These are phyloP conservation scores for Candida verbasci DNA, from an alignment of 805 yeast species.

Conservation along the genomic window DNA sequence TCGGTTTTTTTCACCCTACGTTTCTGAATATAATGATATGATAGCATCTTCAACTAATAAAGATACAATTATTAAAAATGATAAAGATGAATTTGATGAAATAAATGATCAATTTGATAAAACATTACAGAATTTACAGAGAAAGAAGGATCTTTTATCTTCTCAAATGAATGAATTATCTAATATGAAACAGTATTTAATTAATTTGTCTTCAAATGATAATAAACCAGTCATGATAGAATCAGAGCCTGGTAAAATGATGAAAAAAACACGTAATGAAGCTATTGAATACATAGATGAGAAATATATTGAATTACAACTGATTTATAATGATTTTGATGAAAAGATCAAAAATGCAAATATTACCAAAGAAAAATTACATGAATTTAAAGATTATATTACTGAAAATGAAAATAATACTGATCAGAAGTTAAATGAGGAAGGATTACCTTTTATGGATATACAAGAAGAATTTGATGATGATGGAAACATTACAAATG, in stretches of 20 bases:
- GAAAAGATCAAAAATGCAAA: slow-evolving; percentile 37
- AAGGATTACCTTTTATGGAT: slow-evolving; percentile 68
- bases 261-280: slow-evolving; percentile 22
- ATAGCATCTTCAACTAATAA: too few species aligned
- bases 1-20: too few species aligned
- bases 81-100: background rate
- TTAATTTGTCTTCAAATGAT: background rate
- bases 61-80: background rate
- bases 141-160: slow-evolving; percentile 1
- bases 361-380: slow-evolving; percentile 23
- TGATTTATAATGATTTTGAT: slow-evolving; percentile 39
- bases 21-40: too few species aligned
- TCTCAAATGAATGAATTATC: slow-evolving; percentile 3
- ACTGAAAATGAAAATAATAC: slow-evolving; percentile 7
- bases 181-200: slow-evolving; percentile 2
- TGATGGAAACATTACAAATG: slow-evolving; percentile 59
- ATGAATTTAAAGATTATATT: slow-evolving; percentile 8
- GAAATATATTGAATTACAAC: slow-evolving; percentile 23
- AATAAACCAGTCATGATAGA: slow-evolving; percentile 18
- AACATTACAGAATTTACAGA: slow-evolving; percentile 3
- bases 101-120: slow-evolving; percentile 2
- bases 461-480: slow-evolving; percentile 79
- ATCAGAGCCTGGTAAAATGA: slow-evolving; percentile 40
- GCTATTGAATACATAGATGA: slow-evolving; percentile 25
- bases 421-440: slow-evolving; percentile 27